Percentiles rank a stretch among this genome's conserved stretches.
Evolutionary conservation across 805 yeast species (phyloP).

Genomic region (Starmerella ratchasimensis): DNA sequence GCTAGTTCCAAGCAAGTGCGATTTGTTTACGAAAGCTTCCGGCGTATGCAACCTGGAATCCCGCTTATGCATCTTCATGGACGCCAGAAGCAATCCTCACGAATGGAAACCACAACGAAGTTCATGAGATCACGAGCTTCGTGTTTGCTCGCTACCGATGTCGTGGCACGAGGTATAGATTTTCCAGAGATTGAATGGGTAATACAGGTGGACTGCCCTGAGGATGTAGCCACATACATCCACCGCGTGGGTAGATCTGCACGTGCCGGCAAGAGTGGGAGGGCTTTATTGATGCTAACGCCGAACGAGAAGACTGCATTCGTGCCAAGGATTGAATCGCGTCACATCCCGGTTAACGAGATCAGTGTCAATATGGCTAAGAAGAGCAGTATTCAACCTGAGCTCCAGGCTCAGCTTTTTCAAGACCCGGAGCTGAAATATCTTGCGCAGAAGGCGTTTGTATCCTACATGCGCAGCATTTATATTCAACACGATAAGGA

Average conservation of each 20-base stretch:
- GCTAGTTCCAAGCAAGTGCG: conserved; percentile 87
- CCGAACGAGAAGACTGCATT: conserved; percentile 68
- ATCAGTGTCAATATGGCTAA: conserved; percentile 64
- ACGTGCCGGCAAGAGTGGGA: conserved; percentile 71
- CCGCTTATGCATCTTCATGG: conserved; percentile 77
- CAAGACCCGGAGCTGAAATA: conserved; percentile 84
- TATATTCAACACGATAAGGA: conserved; percentile 78
- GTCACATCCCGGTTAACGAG: conserved; percentile 55
- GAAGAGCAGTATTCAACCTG: conserved; percentile 61
- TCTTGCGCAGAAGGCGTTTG: conserved; percentile 89
- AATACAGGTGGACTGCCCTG: conserved; percentile 84
- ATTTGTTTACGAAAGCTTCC: conserved; percentile 71
- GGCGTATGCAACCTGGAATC: conserved; percentile 84
- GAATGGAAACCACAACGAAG: conserved; percentile 68
- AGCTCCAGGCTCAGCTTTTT: conserved; percentile 81
- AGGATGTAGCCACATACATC: conserved; percentile 75
- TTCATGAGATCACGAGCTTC: conserved; percentile 67
- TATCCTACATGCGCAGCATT: conserved; percentile 76
- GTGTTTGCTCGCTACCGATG: conserved; percentile 78
- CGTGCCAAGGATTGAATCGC: conserved; percentile 44
- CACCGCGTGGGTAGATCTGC: conserved; percentile 89
- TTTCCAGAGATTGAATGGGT: conserved; percentile 94
- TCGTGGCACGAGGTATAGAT: conserved; percentile 84
- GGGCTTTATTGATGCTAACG: conserved; percentile 66
- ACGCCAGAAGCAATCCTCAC: conserved; percentile 76